Conservation (phyloP, 345 rosid species). For the Dipteronia dyeriana region DNA sequence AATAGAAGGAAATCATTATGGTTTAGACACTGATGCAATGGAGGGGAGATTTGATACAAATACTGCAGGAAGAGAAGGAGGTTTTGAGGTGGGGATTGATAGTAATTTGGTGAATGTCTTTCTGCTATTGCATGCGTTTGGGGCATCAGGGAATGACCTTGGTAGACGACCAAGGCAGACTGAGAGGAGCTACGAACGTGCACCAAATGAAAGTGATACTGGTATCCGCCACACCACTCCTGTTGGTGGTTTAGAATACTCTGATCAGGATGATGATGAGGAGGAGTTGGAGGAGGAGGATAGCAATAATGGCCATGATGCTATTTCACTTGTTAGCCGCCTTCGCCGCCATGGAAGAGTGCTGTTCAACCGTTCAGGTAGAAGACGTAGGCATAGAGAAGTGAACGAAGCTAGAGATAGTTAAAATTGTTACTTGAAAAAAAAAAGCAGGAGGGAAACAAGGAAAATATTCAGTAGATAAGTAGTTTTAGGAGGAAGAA, state of each 20-base stretch:
- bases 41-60: slow-evolving; percentile 38
- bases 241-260: slow-evolving; percentile 35
- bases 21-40: slow-evolving; percentile 50
- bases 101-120: slow-evolving; percentile 65
- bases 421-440: slow-evolving; percentile 1
- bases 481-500: slow-evolving; percentile 16
- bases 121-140: slow-evolving; percentile 76
- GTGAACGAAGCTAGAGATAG: slow-evolving; percentile 29
- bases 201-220: slow-evolving; percentile 37
- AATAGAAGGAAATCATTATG: slow-evolving; percentile 60
- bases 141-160: slow-evolving; percentile 56
- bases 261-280: slow-evolving; percentile 49
- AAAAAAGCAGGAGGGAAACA: slow-evolving; percentile 15
- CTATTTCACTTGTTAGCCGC: slow-evolving; percentile 59
- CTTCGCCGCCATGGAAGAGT: slow-evolving; percentile 65
- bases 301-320: slow-evolving; percentile 31
- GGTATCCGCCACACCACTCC: slow-evolving; percentile 28
- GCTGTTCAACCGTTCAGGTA: slow-evolving; percentile 66
- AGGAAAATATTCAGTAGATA: slow-evolving; percentile 17
- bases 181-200: slow-evolving; percentile 29
- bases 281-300: slow-evolving; percentile 7
- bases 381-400: slow-evolving; percentile 79
- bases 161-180: slow-evolving; percentile 44
- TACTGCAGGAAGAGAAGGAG: slow-evolving; percentile 36
- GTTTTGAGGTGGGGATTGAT: slow-evolving; percentile 55